Conservation (phyloP, 192 early-diverging fungal species). For the Coemansia sp. region DNA sequence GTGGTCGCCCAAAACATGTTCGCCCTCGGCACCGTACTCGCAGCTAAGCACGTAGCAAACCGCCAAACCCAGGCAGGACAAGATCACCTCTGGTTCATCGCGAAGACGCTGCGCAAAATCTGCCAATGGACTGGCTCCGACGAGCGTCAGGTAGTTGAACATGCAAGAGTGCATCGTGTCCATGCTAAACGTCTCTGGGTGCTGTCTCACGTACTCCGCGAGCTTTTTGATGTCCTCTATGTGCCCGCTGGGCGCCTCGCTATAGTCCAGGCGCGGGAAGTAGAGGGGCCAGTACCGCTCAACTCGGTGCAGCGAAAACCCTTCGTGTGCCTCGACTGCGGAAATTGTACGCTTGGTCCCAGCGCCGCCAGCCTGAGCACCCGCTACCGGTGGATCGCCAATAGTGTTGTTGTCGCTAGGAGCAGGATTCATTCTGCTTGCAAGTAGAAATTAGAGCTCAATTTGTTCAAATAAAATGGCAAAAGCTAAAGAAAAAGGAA, state of each 20-base stretch:
- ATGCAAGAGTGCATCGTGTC: conserved; percentile 33
- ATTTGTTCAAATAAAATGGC: not conserved
- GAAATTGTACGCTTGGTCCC: conserved; percentile 23
- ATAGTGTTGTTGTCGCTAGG: not conserved
- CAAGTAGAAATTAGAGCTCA: not conserved
- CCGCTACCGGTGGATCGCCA: not conserved
- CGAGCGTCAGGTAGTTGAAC: conserved; percentile 36
- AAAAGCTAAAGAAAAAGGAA: not conserved
- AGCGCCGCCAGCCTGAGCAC: not conserved
- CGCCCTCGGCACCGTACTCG: conserved; percentile 42
- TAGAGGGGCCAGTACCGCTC: conserved; percentile 50
- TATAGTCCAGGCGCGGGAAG: conserved; percentile 38
- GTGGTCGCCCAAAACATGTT: conserved; percentile 46
- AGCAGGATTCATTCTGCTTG: not conserved
- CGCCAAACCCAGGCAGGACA: conserved; percentile 38
- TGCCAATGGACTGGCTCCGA: conserved; percentile 19
- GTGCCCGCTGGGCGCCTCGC: conserved; percentile 10
- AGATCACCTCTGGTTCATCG: conserved; percentile 39
- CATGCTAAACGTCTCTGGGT: conserved; percentile 46
- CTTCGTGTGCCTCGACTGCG: conserved; percentile 7
- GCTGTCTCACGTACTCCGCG: conserved; percentile 30
- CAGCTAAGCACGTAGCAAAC: conserved; percentile 46
- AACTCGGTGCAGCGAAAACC: conserved; percentile 15
- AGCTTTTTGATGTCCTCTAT: conserved; percentile 29
- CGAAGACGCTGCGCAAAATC: conserved; percentile 36